These are phyloP conservation scores for Backusella tuberculispora DNA, from an alignment of 192 early-diverging fungal species.

Conservation along the genomic window DNA sequence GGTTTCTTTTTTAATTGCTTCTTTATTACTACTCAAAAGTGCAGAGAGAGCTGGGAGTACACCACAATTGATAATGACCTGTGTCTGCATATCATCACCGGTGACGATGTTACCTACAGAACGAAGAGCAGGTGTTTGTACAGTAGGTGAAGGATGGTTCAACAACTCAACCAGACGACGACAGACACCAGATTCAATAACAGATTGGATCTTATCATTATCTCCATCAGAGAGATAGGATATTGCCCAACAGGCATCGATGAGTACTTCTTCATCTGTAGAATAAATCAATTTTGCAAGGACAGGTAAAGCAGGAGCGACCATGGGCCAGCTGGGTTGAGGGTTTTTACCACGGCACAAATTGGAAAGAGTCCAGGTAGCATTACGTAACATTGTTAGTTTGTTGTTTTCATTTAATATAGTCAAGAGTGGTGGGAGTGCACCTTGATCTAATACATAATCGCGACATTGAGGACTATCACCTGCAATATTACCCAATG, in stretches of 20 bases:
- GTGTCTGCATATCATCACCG: slow-evolving; percentile 97
- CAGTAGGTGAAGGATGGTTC: slow-evolving; percentile 81
- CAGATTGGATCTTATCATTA: slow-evolving; percentile 98
- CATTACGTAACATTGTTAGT: slow-evolving; percentile 96
- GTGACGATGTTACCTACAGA: slow-evolving; percentile 99
- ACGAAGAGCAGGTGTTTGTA: slow-evolving; percentile 96
- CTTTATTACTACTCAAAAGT: slow-evolving; percentile 87
- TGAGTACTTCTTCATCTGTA: slow-evolving; percentile 93
- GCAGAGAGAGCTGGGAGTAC: slow-evolving; percentile 79
- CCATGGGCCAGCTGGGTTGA: slow-evolving; percentile 85
- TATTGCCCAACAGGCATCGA: slow-evolving; percentile 99
- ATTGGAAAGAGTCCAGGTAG: slow-evolving; percentile 99
- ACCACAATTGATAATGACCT: slow-evolving; percentile 92
- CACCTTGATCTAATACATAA: slow-evolving; percentile 80
- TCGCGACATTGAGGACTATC: slow-evolving; percentile 92
- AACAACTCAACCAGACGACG: slow-evolving; percentile 93
- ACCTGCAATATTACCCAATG: slow-evolving; percentile 98
- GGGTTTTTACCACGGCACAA: slow-evolving; percentile 98
- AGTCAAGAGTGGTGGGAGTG: slow-evolving; percentile 83
- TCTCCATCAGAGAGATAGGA: slow-evolving; percentile 98
- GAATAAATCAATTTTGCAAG: slow-evolving; percentile 91
- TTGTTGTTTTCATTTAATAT: slow-evolving; percentile 92
- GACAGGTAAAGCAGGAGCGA: slow-evolving; percentile 81
- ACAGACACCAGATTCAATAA: slow-evolving; percentile 94
- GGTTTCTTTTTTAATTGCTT: slow-evolving; percentile 97